phyloP scores from a whole-genome alignment of 352 stramenopile species.

The Globisporangium mamillatum region DNA sequence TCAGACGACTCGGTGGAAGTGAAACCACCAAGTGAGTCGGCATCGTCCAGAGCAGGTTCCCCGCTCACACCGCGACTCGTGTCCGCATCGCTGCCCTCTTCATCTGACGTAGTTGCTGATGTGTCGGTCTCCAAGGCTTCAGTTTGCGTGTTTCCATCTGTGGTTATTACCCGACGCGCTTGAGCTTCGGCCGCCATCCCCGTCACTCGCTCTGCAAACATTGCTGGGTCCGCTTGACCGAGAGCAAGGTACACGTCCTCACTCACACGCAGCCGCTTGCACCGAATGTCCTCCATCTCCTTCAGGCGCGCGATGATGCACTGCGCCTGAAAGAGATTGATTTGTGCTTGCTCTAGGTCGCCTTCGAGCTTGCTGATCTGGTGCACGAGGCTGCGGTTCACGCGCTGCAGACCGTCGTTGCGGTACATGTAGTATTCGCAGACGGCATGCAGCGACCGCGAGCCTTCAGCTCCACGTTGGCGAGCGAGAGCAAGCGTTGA shows the following conservation, averaged over 20 bases:
- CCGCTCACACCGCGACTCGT: too few relatives aligned
- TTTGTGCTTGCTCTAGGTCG: slow-evolving; percentile 2
- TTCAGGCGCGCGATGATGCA: slow-evolving; percentile 11
- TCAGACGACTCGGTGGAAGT: not conserved
- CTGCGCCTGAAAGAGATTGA: slow-evolving; percentile 14
- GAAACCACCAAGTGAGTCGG: not conserved
- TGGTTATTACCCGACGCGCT: not conserved
- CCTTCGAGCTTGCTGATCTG: slow-evolving; percentile 17
- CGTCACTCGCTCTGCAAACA: not conserved
- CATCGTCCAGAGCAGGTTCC: not conserved
- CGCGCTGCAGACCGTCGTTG: slow-evolving; percentile 10
- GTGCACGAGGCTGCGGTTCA: slow-evolving; percentile 15
- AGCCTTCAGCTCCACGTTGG: not conserved
- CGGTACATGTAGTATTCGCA: slow-evolving; percentile 14
- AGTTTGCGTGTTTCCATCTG: not conserved
- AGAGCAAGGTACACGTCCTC: not conserved
- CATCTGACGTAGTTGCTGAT: not conserved
- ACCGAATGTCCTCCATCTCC: slow-evolving; percentile 12
- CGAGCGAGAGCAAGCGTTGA: not conserved
- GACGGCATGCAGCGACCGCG: not conserved
- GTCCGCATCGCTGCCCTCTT: not conserved
- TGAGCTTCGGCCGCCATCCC: not conserved
- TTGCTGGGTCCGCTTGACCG: not conserved
- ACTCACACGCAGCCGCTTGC: not conserved
- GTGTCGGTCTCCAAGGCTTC: not conserved